Base-by-base conservation (phyloP, 345 rosid genomes). In the Microthlaspi erraticum region DNA sequence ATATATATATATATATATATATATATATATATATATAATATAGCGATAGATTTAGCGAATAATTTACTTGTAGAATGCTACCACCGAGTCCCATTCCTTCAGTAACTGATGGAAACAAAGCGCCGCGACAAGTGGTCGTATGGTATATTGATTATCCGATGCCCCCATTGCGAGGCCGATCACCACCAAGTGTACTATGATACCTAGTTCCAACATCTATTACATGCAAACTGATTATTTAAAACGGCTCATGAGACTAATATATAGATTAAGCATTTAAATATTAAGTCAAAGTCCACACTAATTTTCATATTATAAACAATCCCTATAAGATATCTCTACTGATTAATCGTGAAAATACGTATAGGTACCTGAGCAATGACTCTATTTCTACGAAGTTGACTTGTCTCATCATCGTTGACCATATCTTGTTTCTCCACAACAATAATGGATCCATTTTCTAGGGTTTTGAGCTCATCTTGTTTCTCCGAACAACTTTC, bases 61-160 rank as follows among this genome's bases (percentile, higher is more conserved):
- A 12, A 48, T 11, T 34, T 37, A 71, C 75, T 14, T 72, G 64
- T 12, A 44, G 6, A 51, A 72, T 67, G 13, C 33, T 16, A 53
- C 71, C 71, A 31, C 71, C 53, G 7, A 67, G 71, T 17, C 72
- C 54, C 64, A 65, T 65, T 11, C 71, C 66, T 64, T 73, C 77
- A 23, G 65, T n/a, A 73, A 31, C 16, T 73, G 71, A 57, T 73
- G 77, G 44, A 73, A 65, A 59, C 71, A 73, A 55, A 73, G 71
- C 2, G 77, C 77, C 7, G 34, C 36, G 34, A 71, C 31, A 45
- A 62, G 63, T 38, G 70, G 6, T 11, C 23, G 50, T 26, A 71
- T 62, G 36, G 63, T 41, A 48, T 70, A 72, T 1, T 53, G 4
- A 36, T 72, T 45, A 41, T 53, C 56, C 4, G 76, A 41, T 16